Evolutionary conservation across 2,329 filamentous ascomycete genomes (phyloP).

Genomic region (Thielaviopsis punctulata): DNA sequence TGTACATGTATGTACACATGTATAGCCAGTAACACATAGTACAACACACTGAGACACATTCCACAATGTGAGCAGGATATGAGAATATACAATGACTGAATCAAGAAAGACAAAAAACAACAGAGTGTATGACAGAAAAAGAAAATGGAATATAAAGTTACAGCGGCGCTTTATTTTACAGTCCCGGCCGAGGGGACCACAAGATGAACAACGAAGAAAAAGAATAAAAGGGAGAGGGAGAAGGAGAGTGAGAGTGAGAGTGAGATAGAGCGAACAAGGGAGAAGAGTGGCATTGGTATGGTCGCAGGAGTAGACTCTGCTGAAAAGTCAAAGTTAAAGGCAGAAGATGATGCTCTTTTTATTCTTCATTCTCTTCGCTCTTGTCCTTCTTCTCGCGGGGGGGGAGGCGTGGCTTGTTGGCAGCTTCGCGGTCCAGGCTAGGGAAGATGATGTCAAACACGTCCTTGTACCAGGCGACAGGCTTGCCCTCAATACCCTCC

Average conservation of each 20-base stretch:
- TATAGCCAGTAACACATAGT: neutral
- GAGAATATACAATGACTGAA: neutral
- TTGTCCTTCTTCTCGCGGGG: conserved; percentile 31
- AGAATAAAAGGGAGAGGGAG: conserved; percentile 9
- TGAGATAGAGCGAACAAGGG: conserved; percentile 1
- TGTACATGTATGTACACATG: no score
- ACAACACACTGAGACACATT: no score
- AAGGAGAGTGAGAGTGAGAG: conserved; percentile 6
- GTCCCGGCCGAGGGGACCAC: neutral
- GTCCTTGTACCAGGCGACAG: conserved; percentile 84
- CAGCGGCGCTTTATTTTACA: conserved; percentile 3
- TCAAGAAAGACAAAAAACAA: neutral
- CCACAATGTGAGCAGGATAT: neutral
- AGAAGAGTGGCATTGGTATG: conserved; percentile 6
- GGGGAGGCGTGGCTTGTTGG: conserved; percentile 38
- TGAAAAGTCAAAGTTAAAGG: neutral
- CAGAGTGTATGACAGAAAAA: no score
- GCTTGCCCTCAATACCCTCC: conserved; percentile 78
- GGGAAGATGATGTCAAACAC: conserved; percentile 88
- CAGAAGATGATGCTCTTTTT: neutral
- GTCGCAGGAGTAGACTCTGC: neutral
- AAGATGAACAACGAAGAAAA: conserved; percentile 4
- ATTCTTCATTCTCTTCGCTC: conserved; percentile 20
- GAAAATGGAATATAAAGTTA: conserved; percentile 6
- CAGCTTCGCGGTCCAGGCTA: conserved; percentile 53